Evolutionary conservation across 257 asterid genomes (phyloP).

Genomic region (Cordia subcordata): DNA sequence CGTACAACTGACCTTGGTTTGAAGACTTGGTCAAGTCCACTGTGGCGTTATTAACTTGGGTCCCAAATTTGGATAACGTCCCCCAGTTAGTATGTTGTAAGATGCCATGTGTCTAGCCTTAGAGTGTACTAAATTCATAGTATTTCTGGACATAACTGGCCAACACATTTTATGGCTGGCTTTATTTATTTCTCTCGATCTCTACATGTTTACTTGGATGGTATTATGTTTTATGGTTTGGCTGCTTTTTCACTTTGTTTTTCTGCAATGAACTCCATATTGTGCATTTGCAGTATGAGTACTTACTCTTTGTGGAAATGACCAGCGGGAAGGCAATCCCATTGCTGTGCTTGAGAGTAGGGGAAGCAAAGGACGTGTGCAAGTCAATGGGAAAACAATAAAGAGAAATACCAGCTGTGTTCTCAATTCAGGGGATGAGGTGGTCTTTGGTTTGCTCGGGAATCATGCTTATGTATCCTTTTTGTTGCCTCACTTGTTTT

Average conservation of each 20-base stretch:
- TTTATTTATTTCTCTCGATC: not conserved
- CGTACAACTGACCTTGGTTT: no score
- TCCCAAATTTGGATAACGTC: no score
- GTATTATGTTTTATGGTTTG: not conserved
- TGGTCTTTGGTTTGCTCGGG: slow-evolving; percentile 68
- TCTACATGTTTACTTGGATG: not conserved
- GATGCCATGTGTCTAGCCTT: no score
- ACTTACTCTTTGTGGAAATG: slow-evolving; percentile 24
- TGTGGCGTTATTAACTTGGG: no score
- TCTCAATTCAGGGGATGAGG: slow-evolving; percentile 85
- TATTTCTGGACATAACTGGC: not conserved
- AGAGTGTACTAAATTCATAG: no score
- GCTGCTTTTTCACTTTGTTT: slow-evolving; percentile 4
- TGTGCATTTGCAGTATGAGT: slow-evolving; percentile 18
- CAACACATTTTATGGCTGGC: not conserved
- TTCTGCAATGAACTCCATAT: slow-evolving; percentile 21
- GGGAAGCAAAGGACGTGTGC: slow-evolving; percentile 75
- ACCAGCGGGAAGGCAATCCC: slow-evolving; percentile 61
- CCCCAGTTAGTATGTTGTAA: no score
- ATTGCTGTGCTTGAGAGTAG: slow-evolving; percentile 72
- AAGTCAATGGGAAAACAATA: slow-evolving; percentile 72
- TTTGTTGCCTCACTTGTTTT: not conserved
- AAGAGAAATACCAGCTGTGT: slow-evolving; percentile 44
- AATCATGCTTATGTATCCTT: slow-evolving; percentile 86
- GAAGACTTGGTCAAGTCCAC: no score